Percentiles rank a stretch among this genome's conserved stretches.
Conservation (phyloP, 192 early-diverging fungal species). For the Lunasporangiospora selenospora region DNA sequence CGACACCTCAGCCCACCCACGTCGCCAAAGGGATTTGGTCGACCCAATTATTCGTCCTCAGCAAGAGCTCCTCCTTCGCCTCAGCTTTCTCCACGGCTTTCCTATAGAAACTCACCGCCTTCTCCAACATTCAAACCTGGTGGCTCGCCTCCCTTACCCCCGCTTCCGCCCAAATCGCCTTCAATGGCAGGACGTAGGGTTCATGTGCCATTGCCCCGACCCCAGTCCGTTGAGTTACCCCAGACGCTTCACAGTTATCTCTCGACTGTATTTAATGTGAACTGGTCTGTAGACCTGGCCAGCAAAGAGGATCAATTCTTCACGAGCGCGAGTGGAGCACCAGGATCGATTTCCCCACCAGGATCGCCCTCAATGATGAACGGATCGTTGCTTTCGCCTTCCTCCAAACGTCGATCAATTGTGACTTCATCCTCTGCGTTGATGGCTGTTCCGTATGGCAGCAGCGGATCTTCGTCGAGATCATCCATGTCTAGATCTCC, state of each 20-base stretch:
- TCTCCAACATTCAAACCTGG: background rate
- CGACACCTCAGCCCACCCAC: background rate
- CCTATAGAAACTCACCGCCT: background rate
- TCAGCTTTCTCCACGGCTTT: background rate
- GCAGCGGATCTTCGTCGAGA: too few species aligned
- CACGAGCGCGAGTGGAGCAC: constrained; percentile 1
- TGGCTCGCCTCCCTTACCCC: background rate
- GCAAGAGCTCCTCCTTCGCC: background rate
- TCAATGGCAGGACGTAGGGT: background rate
- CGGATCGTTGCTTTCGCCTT: background rate
- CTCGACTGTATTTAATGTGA: constrained; percentile 31
- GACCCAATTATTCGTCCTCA: background rate
- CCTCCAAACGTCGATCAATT: background rate
- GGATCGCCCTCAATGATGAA: background rate
- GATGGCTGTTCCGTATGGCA: too few species aligned
- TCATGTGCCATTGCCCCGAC: constrained; percentile 5
- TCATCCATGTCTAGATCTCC: background rate
- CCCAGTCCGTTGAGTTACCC: constrained; percentile 17
- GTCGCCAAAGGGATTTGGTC: background rate
- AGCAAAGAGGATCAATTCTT: constrained; percentile 23
- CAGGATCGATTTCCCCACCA: background rate
- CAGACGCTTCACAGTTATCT: constrained; percentile 32
- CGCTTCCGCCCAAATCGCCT: background rate
- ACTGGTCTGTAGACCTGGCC: constrained; percentile 29
- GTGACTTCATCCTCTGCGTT: background rate